Evolutionary conservation across 768 basidiomycete genomes (phyloP), one percentile per base, ranked within the genome.

Genomic region (Hebeloma cylindrosporum): DNA sequence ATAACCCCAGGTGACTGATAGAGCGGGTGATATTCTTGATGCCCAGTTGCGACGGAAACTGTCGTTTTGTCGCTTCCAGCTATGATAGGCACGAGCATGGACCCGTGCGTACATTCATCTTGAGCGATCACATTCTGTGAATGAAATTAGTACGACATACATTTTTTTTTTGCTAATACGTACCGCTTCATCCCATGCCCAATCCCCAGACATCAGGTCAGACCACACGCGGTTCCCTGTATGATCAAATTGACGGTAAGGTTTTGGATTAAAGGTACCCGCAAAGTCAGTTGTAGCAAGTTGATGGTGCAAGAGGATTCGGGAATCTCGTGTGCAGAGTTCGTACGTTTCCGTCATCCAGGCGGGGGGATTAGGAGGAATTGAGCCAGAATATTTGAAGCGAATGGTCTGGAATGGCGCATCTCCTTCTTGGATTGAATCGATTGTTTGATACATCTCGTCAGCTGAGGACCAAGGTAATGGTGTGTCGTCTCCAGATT

Each of bases 181-280:
- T 39, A 60, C 59, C 14, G 60, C 57, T 43, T 57, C 45, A 7
- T 47, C 42, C 56, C 57, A 60, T 9, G 53, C 60, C 59, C 60
- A 62, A 27, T 59, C 49, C 1, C 47, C 59, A 7, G 55, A 60
- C 57, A 62, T 56, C 0, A 62, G 35, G 23, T 43, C 59, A 2
- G 51, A 51, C 38, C 49, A 67, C 1, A 58, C 48, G 7, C 60
- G 51, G 1, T 61, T 29, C 9, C 52, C 47, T 14, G 37, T 21
- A 11, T 41, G 31, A 28, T 58, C 44, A 41, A 58, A 64, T 41
- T 66, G 53, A 13, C 41, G 54, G 40, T 60, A 63, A 3, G 63
- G 61, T 2, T 50, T 39, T 18, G 33, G 36, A 38, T 61, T 47
- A 32, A 64, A 48, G 5, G 45, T 4, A 27, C 45, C 40, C 1